phyloP scores from a whole-genome alignment of 2,329 filamentous ascomycete genomes.

The Cucurbitaria berberidis region DNA sequence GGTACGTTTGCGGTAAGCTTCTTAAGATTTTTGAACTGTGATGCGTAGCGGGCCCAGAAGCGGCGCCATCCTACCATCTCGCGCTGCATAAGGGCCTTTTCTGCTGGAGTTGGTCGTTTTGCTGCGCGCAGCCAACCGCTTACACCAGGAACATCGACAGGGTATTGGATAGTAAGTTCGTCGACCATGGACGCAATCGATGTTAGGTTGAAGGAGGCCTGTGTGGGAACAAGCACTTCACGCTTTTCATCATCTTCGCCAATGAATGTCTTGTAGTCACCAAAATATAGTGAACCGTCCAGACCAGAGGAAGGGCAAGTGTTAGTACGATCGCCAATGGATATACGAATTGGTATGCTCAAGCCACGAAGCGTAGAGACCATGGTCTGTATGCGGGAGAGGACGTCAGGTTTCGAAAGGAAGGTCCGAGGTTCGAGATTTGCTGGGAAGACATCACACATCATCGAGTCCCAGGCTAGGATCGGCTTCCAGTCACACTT shows the following conservation, averaged over 20 bases:
- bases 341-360: constrained; percentile 43
- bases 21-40: constrained; percentile 44
- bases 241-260: constrained; percentile 31
- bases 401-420: constrained; percentile 39
- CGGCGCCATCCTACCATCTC: constrained; percentile 45
- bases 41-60: constrained; percentile 46
- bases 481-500: constrained; percentile 45
- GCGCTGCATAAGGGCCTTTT: constrained; percentile 36
- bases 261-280: constrained; percentile 42
- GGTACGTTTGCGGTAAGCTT: constrained; percentile 43
- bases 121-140: constrained; percentile 31
- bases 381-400: constrained; percentile 41
- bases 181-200: constrained; percentile 44
- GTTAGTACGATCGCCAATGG: constrained; percentile 41
- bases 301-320: constrained; percentile 34
- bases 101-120: constrained; percentile 30
- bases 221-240: constrained; percentile 40
- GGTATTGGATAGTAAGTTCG: constrained; percentile 46
- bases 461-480: constrained; percentile 44
- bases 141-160: constrained; percentile 40
- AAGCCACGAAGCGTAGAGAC: constrained; percentile 34
- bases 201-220: constrained; percentile 42
- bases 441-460: constrained; percentile 47
- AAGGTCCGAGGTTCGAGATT: constrained; percentile 41
- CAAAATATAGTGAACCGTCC: constrained; percentile 45